Evolutionary conservation across 306 rosid species (phyloP), one percentile per base, ranked within the genome.

Genomic region (Dryas alaskensis): DNA sequence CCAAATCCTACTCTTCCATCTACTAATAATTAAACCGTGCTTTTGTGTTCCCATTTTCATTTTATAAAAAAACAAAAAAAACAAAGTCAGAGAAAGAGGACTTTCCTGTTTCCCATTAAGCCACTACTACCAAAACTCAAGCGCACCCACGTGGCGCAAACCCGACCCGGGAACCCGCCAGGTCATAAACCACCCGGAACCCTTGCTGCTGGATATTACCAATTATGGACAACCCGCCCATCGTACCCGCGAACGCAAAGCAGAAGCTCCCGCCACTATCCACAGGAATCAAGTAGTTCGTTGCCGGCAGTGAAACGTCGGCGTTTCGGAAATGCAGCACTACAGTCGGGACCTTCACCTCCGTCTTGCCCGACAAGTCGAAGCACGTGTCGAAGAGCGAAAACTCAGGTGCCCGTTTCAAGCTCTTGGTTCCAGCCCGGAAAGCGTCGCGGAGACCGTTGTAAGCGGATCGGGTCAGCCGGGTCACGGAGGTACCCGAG

Each of bases 191-290:
- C 0, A 94, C 90, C 76, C 97, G 92, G 11, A 92, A 89, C 8
- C 99, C 99, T 81, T 94, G 97, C 78, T 94, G 99, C 88, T 94
- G 97, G 44, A 94, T 94, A 77, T 94, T 94, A 0, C 99, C 99
- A 12, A 94, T 81, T 4, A 94, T 92, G n/a, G 99, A 88, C 79
- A 94, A 76, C 5, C 99, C 95, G 52, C 93, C 79, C 81, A 79
- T 78, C 1, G 99, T 92, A 5, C 90, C 99, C 3, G 99, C 99
- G 68, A 94, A 92, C 0, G 99, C 97, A 70, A 94, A 94, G 88
- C 97, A 94, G 84, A 92, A 94, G 27, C 73, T 90, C 0, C 97
- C 99, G 46, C 84, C 83, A 46, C 59, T 82, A 43, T 94, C 99
- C 75, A 94, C 99, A 9, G 97, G 97, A 2, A 94, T 91, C 82